These are phyloP conservation scores for Phanerochaete sordida DNA, from an alignment of 768 basidiomycete species.

Conservation along the genomic window DNA sequence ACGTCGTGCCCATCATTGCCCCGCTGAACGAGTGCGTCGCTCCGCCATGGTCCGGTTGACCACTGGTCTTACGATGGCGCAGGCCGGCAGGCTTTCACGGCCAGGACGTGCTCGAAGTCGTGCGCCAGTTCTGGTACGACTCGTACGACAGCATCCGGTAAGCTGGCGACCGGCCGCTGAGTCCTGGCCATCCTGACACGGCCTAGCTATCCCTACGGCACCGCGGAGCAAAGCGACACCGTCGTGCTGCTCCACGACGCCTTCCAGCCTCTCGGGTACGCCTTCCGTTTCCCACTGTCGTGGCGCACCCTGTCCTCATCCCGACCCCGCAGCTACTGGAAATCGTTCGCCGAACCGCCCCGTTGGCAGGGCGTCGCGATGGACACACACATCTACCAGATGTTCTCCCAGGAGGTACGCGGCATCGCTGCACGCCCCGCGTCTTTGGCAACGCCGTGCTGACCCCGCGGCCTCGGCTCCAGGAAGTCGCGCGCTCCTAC, in stretches of 20 bases:
- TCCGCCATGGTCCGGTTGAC: neutral
- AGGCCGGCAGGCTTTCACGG: constrained; percentile 74
- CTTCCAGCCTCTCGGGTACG: constrained; percentile 57
- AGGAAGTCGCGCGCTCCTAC: constrained; percentile 46
- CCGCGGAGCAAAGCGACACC: constrained; percentile 47
- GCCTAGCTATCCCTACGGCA: constrained; percentile 40
- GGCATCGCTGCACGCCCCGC: neutral
- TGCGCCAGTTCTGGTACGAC: constrained; percentile 65
- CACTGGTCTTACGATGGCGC: neutral
- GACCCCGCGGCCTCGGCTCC: too few species aligned
- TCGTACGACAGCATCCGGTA: constrained; percentile 75
- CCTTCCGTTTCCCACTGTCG: neutral
- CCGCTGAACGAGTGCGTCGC: constrained; percentile 70
- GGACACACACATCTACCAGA: constrained; percentile 79
- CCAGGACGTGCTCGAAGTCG: constrained; percentile 43
- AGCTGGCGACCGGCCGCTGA: neutral
- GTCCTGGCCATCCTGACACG: constrained; percentile 11
- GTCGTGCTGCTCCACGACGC: constrained; percentile 74
- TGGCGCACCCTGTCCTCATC: neutral
- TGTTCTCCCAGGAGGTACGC: constrained; percentile 60
- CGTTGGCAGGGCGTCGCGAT: constrained; percentile 66
- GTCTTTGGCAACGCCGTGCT: too few species aligned
- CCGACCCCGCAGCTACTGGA: constrained; percentile 50
- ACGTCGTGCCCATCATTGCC: constrained; percentile 64
- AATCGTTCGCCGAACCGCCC: constrained; percentile 51